Conservation (phyloP, 1,284 basidiomycete species). For the Sporisorium scitamineum region DNA sequence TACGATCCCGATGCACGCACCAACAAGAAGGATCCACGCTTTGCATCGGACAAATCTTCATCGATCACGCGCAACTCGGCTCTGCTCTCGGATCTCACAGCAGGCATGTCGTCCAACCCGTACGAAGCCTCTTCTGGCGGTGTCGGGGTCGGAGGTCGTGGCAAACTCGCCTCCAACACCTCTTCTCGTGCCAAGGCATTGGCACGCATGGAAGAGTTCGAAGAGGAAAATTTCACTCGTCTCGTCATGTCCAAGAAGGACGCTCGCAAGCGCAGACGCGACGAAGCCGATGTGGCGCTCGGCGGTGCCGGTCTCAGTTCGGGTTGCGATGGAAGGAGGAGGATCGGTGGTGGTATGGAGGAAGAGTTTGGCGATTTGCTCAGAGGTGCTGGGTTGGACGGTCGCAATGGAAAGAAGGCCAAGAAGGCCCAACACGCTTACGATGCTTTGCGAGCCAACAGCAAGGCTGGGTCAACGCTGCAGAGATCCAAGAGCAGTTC, state of each 20-base stretch:
- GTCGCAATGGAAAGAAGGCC: conserved; percentile 51
- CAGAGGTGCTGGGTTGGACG: conserved; percentile 47
- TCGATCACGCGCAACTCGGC: conserved; percentile 58
- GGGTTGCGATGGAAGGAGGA: conserved; percentile 51
- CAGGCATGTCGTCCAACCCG: conserved; percentile 65
- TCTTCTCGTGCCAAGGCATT: conserved; percentile 79
- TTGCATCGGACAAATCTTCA: conserved; percentile 11
- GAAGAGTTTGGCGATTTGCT: conserved; percentile 68
- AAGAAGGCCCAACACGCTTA: conserved; percentile 47
- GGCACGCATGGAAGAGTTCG: conserved; percentile 86
- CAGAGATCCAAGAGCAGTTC: conserved; percentile 30
- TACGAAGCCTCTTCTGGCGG: conserved; percentile 64
- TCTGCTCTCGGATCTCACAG: conserved; percentile 63
- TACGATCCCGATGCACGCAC: conserved; percentile 78
- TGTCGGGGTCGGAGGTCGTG: conserved; percentile 57
- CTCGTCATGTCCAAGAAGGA: conserved; percentile 93
- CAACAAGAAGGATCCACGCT: conserved; percentile 71
- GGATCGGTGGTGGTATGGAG: conserved; percentile 65
- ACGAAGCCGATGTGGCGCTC: conserved; percentile 92
- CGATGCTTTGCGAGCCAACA: conserved; percentile 32
- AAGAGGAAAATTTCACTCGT: conserved; percentile 95
- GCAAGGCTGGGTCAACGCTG: conserved; percentile 33
- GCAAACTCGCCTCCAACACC: conserved; percentile 42
- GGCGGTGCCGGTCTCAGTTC: conserved; percentile 72
- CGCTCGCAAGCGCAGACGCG: conserved; percentile 79